Conservation (phyloP, 2,329 filamentous ascomycete species). For the Domatiomyces globalis region DNA sequence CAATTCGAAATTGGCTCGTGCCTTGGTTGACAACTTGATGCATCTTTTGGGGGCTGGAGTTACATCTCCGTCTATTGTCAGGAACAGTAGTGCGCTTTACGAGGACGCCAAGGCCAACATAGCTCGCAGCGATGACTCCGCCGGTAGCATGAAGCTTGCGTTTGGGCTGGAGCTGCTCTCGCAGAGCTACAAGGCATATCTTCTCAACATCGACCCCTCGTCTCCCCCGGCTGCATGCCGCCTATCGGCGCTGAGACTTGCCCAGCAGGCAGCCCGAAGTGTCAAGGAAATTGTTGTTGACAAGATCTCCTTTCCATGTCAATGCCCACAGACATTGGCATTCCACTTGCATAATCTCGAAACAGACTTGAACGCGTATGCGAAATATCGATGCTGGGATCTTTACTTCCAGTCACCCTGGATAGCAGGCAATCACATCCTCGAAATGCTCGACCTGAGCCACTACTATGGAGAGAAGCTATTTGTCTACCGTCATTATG, state of each 20-base stretch:
- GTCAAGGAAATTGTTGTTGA: slow-evolving; percentile 13
- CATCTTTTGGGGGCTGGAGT: slow-evolving; percentile 8
- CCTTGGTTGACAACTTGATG: slow-evolving; percentile 17
- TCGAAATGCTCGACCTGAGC: slow-evolving; percentile 20
- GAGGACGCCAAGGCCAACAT: slow-evolving; percentile 16
- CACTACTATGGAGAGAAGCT: slow-evolving; percentile 21
- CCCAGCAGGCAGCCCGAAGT: slow-evolving; percentile 15
- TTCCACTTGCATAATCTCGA: slow-evolving; percentile 18
- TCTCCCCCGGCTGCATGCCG: slow-evolving; percentile 12
- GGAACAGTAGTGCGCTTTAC: slow-evolving; percentile 11
- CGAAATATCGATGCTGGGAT: slow-evolving; percentile 17
- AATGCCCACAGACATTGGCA: slow-evolving; percentile 19
- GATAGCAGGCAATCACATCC: slow-evolving; percentile 19
- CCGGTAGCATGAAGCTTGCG: slow-evolving; percentile 11
- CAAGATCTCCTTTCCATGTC: slow-evolving; percentile 19
- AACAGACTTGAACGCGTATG: slow-evolving; percentile 14
- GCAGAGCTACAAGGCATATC: slow-evolving; percentile 14
- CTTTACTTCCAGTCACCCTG: slow-evolving; percentile 21
- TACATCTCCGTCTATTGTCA: slow-evolving; percentile 7
- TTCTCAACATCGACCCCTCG: slow-evolving; percentile 5
- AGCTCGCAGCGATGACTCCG: slow-evolving; percentile 6
- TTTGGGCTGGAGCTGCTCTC: slow-evolving; percentile 17
- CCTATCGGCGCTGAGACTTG: slow-evolving; percentile 17
- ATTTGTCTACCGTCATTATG: slow-evolving; percentile 19
- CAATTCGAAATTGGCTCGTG: slow-evolving; percentile 3